Base-by-base conservation (phyloP, 1,139 yeast species). In the Arxiozyma slooffiae region DNA sequence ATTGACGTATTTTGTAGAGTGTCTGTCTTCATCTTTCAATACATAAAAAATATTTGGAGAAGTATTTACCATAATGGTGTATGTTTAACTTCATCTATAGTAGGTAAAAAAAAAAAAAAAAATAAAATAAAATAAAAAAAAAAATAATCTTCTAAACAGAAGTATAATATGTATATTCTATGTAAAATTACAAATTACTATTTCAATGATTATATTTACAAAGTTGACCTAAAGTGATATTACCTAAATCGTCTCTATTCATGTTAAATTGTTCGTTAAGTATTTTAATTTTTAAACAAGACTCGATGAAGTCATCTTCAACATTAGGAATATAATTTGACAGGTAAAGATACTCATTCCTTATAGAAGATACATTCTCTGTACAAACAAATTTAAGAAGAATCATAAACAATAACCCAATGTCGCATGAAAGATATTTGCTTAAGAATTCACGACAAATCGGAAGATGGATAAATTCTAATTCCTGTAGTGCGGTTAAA, bases 401-500 rank as follows among this genome's bases (percentile, higher is more conserved):
- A 8, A 52, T 42, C 44, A 37, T 48, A 30, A 55, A 45, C 24
- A 52, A 23, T 16, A 50, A 43, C 17, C 53, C 52, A 18, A 44
- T 38, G 26, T 52, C 50, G 6, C 24, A 38, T 24, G 48, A 20
- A 16, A 46, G 36, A 30, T 47, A 53, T 36, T 43, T 45, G 20
- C 37, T 30, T 44, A 53, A 41, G 44, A 53, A 53, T n/a, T 40
- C 41, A 14, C 39, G 38, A 41, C 51, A 43, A 22, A 55, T 46
- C n/a, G 57, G 57, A 5, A 52, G 38, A 39, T 55, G 57, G 26
- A 55, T 53, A 26, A 47, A 44, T 30, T 48, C 39, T 21, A 55
- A 49, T 36, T 51, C 53, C 14, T 55, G 55, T 17, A 53, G 26
- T 18, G 46, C 47, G 18, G 46, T 48, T 24, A 48, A 20, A 3